Evolutionary conservation across 495 filamentous ascomycete genomes (phyloP).

Genomic region (Rhypophila decipiens): DNA sequence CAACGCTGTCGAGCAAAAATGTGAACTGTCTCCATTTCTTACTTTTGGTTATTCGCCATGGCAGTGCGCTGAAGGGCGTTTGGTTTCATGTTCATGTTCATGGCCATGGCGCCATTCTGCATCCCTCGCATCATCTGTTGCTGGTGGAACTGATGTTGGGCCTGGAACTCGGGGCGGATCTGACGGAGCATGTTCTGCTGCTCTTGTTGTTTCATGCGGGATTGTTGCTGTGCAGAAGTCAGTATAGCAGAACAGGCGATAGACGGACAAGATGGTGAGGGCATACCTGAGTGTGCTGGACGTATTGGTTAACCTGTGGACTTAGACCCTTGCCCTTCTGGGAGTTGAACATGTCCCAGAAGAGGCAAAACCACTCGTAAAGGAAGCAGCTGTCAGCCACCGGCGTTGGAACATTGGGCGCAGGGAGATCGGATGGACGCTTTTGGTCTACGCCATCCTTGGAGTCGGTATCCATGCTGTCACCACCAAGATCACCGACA

Average conservation of each 20-base stretch:
- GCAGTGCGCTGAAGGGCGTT: constrained; percentile 66
- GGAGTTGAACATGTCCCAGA: constrained; percentile 90
- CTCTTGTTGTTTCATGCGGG: constrained; percentile 56
- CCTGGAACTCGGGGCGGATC: constrained; percentile 47
- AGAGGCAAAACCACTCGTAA: constrained; percentile 90
- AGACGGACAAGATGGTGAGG: background rate
- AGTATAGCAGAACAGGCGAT: constrained; percentile 8
- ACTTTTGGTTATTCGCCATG: constrained; percentile 73
- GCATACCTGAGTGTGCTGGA: constrained; percentile 74
- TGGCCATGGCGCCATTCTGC: constrained; percentile 32
- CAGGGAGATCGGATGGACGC: constrained; percentile 70
- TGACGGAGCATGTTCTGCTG: constrained; percentile 66
- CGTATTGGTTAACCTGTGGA: constrained; percentile 58
- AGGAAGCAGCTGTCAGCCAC: constrained; percentile 73
- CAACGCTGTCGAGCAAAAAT: too few relatives aligned
- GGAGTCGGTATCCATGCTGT: constrained; percentile 73
- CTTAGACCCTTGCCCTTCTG: constrained; percentile 56
- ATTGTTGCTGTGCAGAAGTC: constrained; percentile 48
- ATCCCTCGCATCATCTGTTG: constrained; percentile 45
- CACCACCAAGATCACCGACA: constrained; percentile 67
- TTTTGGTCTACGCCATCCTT: constrained; percentile 72
- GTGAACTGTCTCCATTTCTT: constrained; percentile 23
- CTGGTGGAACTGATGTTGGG: constrained; percentile 39
- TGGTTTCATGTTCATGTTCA: constrained; percentile 38
- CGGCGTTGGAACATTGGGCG: constrained; percentile 58